Evolutionary conservation across 257 asterid genomes (phyloP).

Genomic region (Phtheirospermum japonicum): DNA sequence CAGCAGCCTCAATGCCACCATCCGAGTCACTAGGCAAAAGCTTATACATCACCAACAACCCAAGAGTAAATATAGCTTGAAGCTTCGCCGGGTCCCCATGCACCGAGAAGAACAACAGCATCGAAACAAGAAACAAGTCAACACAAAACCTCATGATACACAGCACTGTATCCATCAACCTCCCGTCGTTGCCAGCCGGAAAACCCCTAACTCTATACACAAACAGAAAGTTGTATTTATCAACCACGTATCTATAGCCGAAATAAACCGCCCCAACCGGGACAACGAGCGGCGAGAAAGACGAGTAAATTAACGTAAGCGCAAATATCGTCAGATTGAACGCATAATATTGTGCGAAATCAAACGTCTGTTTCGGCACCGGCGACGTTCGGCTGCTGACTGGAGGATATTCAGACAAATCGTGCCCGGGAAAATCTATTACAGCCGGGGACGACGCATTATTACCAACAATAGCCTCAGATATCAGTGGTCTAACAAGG

Average conservation of each 20-base stretch:
- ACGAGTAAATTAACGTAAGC: constrained; percentile 77
- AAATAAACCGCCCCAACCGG: constrained; percentile 90
- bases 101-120: constrained; percentile 80
- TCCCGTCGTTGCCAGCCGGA: constrained; percentile 97
- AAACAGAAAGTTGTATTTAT: constrained; percentile 90
- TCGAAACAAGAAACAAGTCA: constrained; percentile 69
- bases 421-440: constrained; percentile 30
- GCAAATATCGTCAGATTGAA: constrained; percentile 97
- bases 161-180: constrained; percentile 90
- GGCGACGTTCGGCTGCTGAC: constrained; percentile 91
- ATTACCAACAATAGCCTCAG: constrained; percentile 42
- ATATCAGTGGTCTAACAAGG: constrained; percentile 68
- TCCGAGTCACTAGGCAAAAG: constrained; percentile 68
- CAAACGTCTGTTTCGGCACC: constrained; percentile 87
- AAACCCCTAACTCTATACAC: constrained; percentile 93
- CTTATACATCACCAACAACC: constrained; percentile 69
- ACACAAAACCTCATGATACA: constrained; percentile 75
- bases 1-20: constrained; percentile 55
- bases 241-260: constrained; percentile 92
- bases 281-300: constrained; percentile 93
- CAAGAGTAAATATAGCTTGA: constrained; percentile 92
- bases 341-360: constrained; percentile 93
- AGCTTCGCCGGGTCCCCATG: constrained; percentile 86
- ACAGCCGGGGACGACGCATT: constrained; percentile 47
- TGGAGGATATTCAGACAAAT: constrained; percentile 82